A percentile compares a stretch with the other conserved stretches of the same genome.
Conservation (phyloP, 2,329 filamentous ascomycete genomes). For the Exophiala sp. region DNA sequence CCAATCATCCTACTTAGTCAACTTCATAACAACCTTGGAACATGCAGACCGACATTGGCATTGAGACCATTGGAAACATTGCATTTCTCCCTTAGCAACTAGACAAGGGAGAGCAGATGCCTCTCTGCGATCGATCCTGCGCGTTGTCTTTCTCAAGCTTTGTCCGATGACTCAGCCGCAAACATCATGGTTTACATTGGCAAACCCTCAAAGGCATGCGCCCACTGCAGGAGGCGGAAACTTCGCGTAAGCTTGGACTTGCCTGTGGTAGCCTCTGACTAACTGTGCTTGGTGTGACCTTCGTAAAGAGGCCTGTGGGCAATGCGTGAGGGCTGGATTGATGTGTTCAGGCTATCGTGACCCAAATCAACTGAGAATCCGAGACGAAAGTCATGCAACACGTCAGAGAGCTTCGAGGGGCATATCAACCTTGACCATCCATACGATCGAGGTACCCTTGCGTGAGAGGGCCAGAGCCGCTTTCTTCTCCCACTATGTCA, state of each 20-base stretch:
- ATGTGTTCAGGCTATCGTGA: constrained; percentile 34
- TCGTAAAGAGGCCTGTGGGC: constrained; percentile 31
- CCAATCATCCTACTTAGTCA: too few relatives aligned
- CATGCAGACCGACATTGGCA: too few relatives aligned
- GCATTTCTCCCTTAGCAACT: too few relatives aligned
- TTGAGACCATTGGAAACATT: too few relatives aligned
- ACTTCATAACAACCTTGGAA: too few relatives aligned
- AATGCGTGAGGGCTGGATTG: constrained; percentile 32
- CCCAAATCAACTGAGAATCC: constrained; percentile 30
- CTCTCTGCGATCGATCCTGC: too few relatives aligned
- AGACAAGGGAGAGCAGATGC: too few relatives aligned
- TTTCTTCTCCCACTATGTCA: constrained; percentile 25
- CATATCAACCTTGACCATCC: not conserved
- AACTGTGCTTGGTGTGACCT: constrained; percentile 31
- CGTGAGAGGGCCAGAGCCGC: constrained; percentile 24
- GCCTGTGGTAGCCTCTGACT: not conserved
- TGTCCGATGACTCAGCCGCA: not conserved
- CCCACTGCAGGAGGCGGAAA: constrained; percentile 25
- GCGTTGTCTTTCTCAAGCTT: not conserved
- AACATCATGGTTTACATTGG: constrained; percentile 25
- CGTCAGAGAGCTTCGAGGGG: constrained; percentile 7
- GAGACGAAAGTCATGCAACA: constrained; percentile 29
- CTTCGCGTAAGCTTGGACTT: constrained; percentile 18
- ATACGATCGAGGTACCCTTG: constrained; percentile 11
- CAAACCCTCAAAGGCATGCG: constrained; percentile 25